Base-by-base conservation (phyloP, 1,284 basidiomycete genomes). In the Irpex sp. region DNA sequence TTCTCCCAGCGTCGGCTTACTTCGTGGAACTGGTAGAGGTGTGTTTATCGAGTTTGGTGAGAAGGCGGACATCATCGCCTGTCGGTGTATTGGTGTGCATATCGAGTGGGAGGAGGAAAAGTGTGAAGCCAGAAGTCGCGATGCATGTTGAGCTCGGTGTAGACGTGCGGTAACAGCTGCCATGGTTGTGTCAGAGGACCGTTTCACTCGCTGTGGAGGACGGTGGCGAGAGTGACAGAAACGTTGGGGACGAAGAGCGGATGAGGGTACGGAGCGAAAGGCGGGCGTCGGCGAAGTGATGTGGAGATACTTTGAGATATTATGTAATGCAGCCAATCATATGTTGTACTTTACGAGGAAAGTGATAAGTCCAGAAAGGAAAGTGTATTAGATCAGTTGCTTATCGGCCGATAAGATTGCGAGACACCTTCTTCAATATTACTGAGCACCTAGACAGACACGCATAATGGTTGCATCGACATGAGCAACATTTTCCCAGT, bases 41-140 rank as follows among this genome's bases (percentile, higher is more conserved):
- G 71, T 67, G 18, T 51, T 67, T 7, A 65, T 61, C 5, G 61
- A 75, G 70, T 71, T 71, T 75, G 45, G 68, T 10, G 71, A 69
- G 53, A 69, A 64, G 2, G 83, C 82, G 59, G 85, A 87, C 82
- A 88, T 85, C 81, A 87, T 83, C 0, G 85, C 84, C 64, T 75
- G 74, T 59, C 75, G 74, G 60, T 74, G 78, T 55, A 64, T 71
- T n/a, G 73, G 60, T 61, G 66, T 47, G 62, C 62, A 63, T 42
- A 72, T 57, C 58, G 69, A 62, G 49, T 64, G 59, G 28, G 63
- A 51, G 42, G 58, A 53, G 14, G 61, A 63, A 21, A 63, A 52
- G 56, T 60, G 59, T 0, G 65, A 53, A 6, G 64, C 62, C 18
- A 63, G 58, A 6, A 58, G 51, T 7, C 63, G 63, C 12, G 61